phyloP scores from a whole-genome alignment of 495 filamentous ascomycete genomes.

The Xylaria telfairii region DNA sequence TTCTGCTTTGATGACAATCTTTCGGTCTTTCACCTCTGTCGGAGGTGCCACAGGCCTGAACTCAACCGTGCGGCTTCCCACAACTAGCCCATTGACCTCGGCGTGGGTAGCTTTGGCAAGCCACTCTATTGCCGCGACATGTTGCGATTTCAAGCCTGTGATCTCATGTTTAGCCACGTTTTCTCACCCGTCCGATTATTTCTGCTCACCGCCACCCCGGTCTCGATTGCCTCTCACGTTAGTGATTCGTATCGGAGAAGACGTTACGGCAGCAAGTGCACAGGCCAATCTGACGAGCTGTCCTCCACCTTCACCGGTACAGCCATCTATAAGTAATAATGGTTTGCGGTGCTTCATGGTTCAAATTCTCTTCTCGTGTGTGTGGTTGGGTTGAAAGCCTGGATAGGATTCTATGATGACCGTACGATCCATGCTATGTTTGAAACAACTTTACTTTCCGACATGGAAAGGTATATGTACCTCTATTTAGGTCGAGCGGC shows the following conservation, averaged over 20 bases:
- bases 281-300: conserved; percentile 79
- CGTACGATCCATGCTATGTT: too few species aligned
- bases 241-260: conserved; percentile 67
- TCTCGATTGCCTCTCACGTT: conserved; percentile 73
- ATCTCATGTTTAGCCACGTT: conserved; percentile 28
- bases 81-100: conserved; percentile 56
- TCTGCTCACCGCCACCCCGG: conserved; percentile 47
- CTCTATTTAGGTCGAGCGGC: neutral
- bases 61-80: conserved; percentile 61
- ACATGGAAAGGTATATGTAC: neutral
- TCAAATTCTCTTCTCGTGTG: neutral
- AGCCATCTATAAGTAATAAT: conserved; percentile 63
- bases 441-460: neutral
- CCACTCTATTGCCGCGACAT: conserved; percentile 70
- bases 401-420: neutral
- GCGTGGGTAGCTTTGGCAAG: conserved; percentile 70
- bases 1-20: conserved; percentile 51
- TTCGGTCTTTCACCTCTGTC: conserved; percentile 42
- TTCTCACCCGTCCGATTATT: neutral
- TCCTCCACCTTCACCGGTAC: conserved; percentile 83
- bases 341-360: conserved; percentile 29
- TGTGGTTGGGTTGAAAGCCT: neutral
- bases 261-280: conserved; percentile 70
- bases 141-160: conserved; percentile 76
- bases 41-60: conserved; percentile 55